Conservation (phyloP, 2,329 filamentous ascomycete genomes). For the Madurella fahalii region DNA sequence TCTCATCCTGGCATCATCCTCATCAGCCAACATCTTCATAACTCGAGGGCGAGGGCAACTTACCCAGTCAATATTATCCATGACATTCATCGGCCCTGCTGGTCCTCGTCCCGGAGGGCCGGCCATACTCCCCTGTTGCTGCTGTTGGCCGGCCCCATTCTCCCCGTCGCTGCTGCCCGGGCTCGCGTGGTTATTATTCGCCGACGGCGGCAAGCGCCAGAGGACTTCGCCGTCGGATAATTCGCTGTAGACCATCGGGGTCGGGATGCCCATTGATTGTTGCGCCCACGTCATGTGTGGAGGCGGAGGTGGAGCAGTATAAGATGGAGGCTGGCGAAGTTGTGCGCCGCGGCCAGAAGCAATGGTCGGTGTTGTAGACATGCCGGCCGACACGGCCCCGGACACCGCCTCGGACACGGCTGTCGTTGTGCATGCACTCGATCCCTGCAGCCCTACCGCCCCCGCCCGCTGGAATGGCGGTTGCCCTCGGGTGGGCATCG, state of each 20-base stretch:
- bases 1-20: slow-evolving; percentile 14
- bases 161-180: slow-evolving; percentile 42
- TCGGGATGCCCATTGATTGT: slow-evolving; percentile 10
- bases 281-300: slow-evolving; percentile 4
- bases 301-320: neutral
- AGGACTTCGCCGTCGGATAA: slow-evolving; percentile 46
- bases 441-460: neutral
- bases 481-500: neutral
- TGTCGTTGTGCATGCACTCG: too few species aligned
- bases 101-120: neutral
- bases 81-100: slow-evolving; percentile 24
- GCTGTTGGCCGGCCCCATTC: slow-evolving; percentile 28
- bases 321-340: neutral
- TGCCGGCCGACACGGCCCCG: slow-evolving; percentile 1
- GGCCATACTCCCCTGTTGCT: slow-evolving; percentile 17
- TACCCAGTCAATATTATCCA: slow-evolving; percentile 64
- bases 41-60: slow-evolving; percentile 30
- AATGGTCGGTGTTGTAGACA: neutral
- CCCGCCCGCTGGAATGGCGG: neutral
- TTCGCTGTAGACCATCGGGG: slow-evolving; percentile 42
- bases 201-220: slow-evolving; percentile 39
- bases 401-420: too few species aligned
- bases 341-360: neutral
- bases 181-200: slow-evolving; percentile 31
- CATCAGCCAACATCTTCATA: neutral